Conservation (phyloP, 768 basidiomycete species). For the Leccinum boreale region DNA sequence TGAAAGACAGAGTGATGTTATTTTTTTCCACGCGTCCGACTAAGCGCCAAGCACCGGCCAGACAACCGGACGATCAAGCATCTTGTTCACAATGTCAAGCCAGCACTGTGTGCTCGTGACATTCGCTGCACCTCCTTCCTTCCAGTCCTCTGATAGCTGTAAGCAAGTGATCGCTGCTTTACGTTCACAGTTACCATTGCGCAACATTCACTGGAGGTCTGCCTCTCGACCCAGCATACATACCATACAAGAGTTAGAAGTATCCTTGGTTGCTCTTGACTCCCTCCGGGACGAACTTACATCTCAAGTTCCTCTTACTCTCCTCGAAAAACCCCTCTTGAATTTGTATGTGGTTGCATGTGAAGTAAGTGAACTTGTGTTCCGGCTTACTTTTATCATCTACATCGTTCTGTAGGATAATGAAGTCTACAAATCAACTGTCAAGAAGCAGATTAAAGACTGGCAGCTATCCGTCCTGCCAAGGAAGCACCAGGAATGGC, state of each 20-base stretch:
- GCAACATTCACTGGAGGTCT: conserved; percentile 92
- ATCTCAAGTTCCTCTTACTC: conserved; percentile 70
- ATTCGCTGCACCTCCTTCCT: conserved; percentile 59
- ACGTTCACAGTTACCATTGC: conserved; percentile 73
- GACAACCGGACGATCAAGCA: neutral
- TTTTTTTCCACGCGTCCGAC: conserved; percentile 15
- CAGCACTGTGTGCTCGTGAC: conserved; percentile 60
- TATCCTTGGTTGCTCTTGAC: conserved; percentile 68
- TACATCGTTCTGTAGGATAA: conserved; percentile 40
- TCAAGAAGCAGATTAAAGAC: conserved; percentile 87
- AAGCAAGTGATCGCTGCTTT: conserved; percentile 63
- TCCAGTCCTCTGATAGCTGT: conserved; percentile 72
- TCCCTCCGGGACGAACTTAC: conserved; percentile 67
- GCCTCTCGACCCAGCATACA: conserved; percentile 64
- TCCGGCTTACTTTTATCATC: conserved; percentile 5
- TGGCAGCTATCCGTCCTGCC: conserved; percentile 71
- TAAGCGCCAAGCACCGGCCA: neutral
- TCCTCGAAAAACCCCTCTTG: conserved; percentile 84
- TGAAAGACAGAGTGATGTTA: neutral
- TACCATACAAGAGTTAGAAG: conserved; percentile 87
- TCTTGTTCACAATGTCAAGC: conserved; percentile 28
- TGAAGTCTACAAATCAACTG: conserved; percentile 71
- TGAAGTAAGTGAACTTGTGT: conserved; percentile 57
- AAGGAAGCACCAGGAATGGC: conserved; percentile 88
- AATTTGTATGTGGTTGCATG: conserved; percentile 85